Base-by-base conservation (phyloP, 2,329 filamentous ascomycete genomes). In the Didymella glomerata region DNA sequence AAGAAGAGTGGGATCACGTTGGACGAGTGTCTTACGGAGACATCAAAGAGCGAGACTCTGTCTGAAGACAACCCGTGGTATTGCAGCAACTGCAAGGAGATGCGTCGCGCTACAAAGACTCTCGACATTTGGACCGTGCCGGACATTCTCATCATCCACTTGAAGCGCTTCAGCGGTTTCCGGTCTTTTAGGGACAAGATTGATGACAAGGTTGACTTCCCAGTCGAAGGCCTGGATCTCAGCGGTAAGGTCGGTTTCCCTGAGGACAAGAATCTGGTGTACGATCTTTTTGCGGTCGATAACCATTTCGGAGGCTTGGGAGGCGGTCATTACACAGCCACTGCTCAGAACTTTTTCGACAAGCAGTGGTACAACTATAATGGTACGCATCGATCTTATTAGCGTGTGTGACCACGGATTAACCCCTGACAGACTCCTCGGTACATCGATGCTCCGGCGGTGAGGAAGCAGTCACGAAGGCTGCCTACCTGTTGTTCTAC, bases 21-120 rank as follows among this genome's bases (percentile, higher is more conserved):
- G 4, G 90, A 95, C 22, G 93, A 97, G 68, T 99, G 95, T 73
- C 85, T 99, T 54, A 90, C 93, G 59, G 95, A 98, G 77, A 98
- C 97, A 67, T 92, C 95, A 72, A 94, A 94, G 74, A 91, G 93
- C 60, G 95, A 99, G 78, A 88, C 97, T 14, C 82, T 99, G 4
- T 97, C 94, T 0, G 92, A 97, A 75, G 91, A 96, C 72, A 96
- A 99, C 75, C 94, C 92, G 60, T 99, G 95, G 95, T 98, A 96
- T 75, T 99, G 95, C 73, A 94, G 92, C 56, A 87, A 92, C 28
- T 99, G 95, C 84, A 98, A 98, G 76, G 92, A 97, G 69, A 90
- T 96, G 70, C 88, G 92, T 16, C 89, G 92, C 60, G 95, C 95
- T 20, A 93, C 90, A 79, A 99, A 99, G 82, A 97, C 95, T 71